These are phyloP conservation scores for Puccinia horiana DNA, from an alignment of 1,284 basidiomycete genomes.

Conservation along the genomic window DNA sequence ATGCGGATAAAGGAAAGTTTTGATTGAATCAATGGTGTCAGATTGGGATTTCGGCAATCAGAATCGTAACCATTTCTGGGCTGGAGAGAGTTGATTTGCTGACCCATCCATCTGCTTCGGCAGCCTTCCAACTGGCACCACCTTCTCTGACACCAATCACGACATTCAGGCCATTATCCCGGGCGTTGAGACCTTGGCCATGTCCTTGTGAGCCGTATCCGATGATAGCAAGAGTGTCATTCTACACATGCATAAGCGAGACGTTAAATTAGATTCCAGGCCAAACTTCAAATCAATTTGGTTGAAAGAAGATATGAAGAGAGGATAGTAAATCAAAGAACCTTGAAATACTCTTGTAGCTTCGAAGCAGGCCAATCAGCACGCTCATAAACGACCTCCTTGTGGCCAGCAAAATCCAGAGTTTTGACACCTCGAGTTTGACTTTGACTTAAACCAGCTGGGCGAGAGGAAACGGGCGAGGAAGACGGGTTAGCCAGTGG, in stretches of 20 bases:
- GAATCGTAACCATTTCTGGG: background rate
- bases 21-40: background rate
- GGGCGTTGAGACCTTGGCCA: slow-evolving; percentile 96
- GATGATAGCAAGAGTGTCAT: slow-evolving; percentile 97
- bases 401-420: slow-evolving; percentile 93
- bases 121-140: slow-evolving; percentile 95
- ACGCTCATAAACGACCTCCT: slow-evolving; percentile 96
- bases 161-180: slow-evolving; percentile 98
- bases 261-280: slow-evolving; percentile 7
- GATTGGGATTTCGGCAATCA: background rate
- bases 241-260: slow-evolving; percentile 67
- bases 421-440: slow-evolving; percentile 76
- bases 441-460: slow-evolving; percentile 8
- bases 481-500: background rate
- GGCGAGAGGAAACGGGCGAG: background rate
- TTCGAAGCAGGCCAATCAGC: slow-evolving; percentile 96
- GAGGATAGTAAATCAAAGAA: slow-evolving; percentile 31
- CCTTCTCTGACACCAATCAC: slow-evolving; percentile 97
- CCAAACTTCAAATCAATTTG: too few relatives aligned
- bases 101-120: slow-evolving; percentile 95
- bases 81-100: slow-evolving; percentile 52
- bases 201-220: slow-evolving; percentile 99
- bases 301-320: background rate
- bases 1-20: background rate
- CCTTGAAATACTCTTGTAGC: slow-evolving; percentile 73